phyloP scores from a whole-genome alignment of 768 basidiomycete species.

The Omphalotus guepiniiformis region DNA sequence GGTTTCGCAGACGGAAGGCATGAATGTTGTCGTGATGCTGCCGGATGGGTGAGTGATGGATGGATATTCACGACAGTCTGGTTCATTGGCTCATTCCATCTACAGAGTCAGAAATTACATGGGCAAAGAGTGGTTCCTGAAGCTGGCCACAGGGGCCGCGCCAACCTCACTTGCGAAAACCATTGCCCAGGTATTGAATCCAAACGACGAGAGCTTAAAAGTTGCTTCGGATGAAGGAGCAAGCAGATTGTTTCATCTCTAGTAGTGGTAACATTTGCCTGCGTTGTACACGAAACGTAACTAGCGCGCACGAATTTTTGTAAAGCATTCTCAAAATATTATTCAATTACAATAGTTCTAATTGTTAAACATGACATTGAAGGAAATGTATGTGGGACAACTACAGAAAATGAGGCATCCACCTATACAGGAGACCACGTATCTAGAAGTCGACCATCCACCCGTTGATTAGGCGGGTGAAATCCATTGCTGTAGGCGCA shows the following conservation, averaged over 20 bases:
- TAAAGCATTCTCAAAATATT: too few species aligned
- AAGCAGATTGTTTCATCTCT: too few species aligned
- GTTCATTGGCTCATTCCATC: not conserved
- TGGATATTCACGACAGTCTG: not conserved
- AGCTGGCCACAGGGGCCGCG: constrained; percentile 54
- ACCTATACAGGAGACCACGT: constrained; percentile 28
- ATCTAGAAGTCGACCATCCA: constrained; percentile 43
- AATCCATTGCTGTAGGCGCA: constrained; percentile 54
- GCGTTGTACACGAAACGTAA: too few species aligned
- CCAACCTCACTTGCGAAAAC: constrained; percentile 48
- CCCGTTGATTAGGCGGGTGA: constrained; percentile 51
- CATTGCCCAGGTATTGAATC: constrained; percentile 37
- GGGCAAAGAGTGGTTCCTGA: constrained; percentile 89
- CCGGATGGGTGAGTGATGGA: constrained; percentile 74
- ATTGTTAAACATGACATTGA: too few species aligned
- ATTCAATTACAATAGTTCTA: too few species aligned
- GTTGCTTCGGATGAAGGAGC: too few species aligned
- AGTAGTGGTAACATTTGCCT: too few species aligned
- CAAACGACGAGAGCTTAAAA: too few species aligned
- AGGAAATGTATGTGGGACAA: constrained; percentile 26
- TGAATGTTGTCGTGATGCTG: constrained; percentile 85
- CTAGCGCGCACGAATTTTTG: too few species aligned
- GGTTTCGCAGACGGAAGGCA: constrained; percentile 61
- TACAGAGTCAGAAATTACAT: constrained; percentile 88
- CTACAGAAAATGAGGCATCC: constrained; percentile 29